Percentiles rank a stretch among this genome's conserved stretches.
phyloP scores from a whole-genome alignment of 1,284 basidiomycete species.

The Puccinia polysora region DNA sequence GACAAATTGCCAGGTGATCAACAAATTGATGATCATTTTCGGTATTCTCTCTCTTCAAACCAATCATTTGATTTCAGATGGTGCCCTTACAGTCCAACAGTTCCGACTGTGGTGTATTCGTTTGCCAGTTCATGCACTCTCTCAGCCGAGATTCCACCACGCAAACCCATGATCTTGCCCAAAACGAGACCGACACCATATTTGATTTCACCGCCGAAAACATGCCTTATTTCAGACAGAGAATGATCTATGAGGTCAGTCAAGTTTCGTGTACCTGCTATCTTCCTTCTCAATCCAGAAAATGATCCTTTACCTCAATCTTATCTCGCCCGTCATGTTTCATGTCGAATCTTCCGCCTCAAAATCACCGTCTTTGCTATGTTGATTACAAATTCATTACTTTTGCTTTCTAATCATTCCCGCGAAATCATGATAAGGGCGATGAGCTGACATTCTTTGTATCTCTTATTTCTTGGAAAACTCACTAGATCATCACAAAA shows the following conservation, averaged over 20 bases:
- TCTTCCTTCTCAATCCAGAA: too few relatives aligned
- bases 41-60: too few relatives aligned
- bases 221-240: conserved; percentile 14
- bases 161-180: neutral
- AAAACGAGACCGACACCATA: conserved; percentile 33
- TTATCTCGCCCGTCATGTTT: neutral
- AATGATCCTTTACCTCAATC: too few relatives aligned
- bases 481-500: conserved; percentile 16
- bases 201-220: conserved; percentile 29
- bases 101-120: conserved; percentile 53
- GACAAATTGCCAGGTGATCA: too few relatives aligned
- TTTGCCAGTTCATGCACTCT: conserved; percentile 51
- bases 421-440: too few relatives aligned
- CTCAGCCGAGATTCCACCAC: conserved; percentile 47
- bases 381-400: too few relatives aligned
- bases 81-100: conserved; percentile 52
- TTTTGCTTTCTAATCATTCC: too few relatives aligned
- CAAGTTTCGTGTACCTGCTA: neutral
- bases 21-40: too few relatives aligned
- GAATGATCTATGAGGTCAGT: conserved; percentile 15
- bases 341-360: neutral
- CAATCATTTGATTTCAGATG: too few relatives aligned
- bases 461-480: too few relatives aligned
- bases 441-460: too few relatives aligned
- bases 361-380: too few relatives aligned